phyloP scores from a whole-genome alignment of 75 land plant species.

The Pinus taeda region DNA sequence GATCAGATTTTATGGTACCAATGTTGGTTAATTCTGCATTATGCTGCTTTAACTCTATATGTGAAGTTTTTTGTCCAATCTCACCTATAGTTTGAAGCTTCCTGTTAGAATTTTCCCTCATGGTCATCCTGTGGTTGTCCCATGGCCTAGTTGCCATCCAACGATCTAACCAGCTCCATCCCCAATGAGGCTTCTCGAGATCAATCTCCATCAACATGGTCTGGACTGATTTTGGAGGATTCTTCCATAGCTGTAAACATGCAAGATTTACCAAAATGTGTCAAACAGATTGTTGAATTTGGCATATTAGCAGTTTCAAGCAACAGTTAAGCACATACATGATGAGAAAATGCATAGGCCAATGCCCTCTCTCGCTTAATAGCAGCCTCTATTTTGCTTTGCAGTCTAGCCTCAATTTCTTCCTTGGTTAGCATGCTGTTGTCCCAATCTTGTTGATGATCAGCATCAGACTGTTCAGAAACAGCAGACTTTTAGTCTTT shows the following conservation, averaged over 20 bases:
- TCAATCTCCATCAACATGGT: conserved; percentile 24
- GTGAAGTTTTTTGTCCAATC: background rate
- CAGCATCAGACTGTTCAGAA: conserved; percentile 34
- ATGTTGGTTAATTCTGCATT: conserved; percentile 21
- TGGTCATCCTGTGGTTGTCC: conserved; percentile 19
- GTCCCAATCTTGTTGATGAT: conserved; percentile 55
- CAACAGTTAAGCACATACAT: conserved; percentile 30
- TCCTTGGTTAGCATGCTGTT: conserved; percentile 68
- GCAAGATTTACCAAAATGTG: background rate
- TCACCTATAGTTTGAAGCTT: background rate
- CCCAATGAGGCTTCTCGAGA: conserved; percentile 47
- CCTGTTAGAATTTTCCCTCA: background rate
- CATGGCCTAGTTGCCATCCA: conserved; percentile 44
- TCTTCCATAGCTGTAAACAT: conserved; percentile 37
- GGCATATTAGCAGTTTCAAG: too few species aligned
- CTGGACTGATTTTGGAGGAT: conserved; percentile 36
- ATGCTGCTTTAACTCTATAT: conserved; percentile 4
- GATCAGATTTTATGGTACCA: conserved; percentile 19
- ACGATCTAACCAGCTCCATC: conserved; percentile 88
- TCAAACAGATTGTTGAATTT: background rate
- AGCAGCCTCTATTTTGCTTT: conserved; percentile 58
- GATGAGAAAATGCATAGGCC: conserved; percentile 87
- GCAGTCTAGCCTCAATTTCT: conserved; percentile 53
- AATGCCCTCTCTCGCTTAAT: conserved; percentile 79
- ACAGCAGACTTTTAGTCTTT: background rate